Percentiles rank a stretch among this genome's conserved stretches.
Evolutionary conservation across 2,329 filamentous ascomycete species (phyloP).

Genomic region (Graphilbum ipis-grandicollis): DNA sequence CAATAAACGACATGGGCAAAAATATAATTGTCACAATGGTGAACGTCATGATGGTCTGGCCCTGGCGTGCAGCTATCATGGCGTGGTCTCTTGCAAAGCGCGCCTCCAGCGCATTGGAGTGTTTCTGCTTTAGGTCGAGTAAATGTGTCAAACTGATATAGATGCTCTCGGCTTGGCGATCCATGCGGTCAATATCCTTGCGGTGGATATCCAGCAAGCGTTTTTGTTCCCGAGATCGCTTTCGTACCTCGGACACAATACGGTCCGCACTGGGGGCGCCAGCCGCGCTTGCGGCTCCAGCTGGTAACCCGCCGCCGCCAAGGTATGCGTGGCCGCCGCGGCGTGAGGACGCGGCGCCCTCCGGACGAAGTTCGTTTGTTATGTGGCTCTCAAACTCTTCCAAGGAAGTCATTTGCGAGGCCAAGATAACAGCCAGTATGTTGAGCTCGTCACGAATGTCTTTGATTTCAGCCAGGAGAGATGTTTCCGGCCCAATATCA

Average conservation of each 20-base stretch:
- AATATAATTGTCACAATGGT: conserved; percentile 28
- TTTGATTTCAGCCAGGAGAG: conserved; percentile 44
- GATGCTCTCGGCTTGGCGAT: conserved; percentile 41
- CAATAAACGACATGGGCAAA: conserved; percentile 25
- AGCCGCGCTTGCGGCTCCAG: not conserved
- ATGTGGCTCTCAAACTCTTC: conserved; percentile 26
- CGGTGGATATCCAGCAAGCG: conserved; percentile 38
- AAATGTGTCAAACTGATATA: conserved; percentile 43
- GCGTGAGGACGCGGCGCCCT: not conserved
- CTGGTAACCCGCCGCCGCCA: not conserved
- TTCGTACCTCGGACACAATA: conserved; percentile 24
- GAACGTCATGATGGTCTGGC: conserved; percentile 26
- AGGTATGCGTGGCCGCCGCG: not conserved
- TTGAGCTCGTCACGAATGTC: conserved; percentile 51
- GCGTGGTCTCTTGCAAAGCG: conserved; percentile 44
- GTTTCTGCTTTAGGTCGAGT: conserved; percentile 51
- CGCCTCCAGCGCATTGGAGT: conserved; percentile 50
- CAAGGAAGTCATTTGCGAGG: conserved; percentile 6
- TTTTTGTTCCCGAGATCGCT: conserved; percentile 36
- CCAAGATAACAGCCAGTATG: conserved; percentile 31
- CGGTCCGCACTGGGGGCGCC: conserved; percentile 1
- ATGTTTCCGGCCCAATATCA: conserved; percentile 42
- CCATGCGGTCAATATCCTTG: conserved; percentile 46
- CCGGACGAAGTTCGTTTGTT: conserved; percentile 11
- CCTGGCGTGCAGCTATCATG: conserved; percentile 34